A percentile compares a stretch with the other conserved stretches of the same genome.
Evolutionary conservation across 768 basidiomycete genomes (phyloP).

Genomic region (Gelatoporia subvermispora): DNA sequence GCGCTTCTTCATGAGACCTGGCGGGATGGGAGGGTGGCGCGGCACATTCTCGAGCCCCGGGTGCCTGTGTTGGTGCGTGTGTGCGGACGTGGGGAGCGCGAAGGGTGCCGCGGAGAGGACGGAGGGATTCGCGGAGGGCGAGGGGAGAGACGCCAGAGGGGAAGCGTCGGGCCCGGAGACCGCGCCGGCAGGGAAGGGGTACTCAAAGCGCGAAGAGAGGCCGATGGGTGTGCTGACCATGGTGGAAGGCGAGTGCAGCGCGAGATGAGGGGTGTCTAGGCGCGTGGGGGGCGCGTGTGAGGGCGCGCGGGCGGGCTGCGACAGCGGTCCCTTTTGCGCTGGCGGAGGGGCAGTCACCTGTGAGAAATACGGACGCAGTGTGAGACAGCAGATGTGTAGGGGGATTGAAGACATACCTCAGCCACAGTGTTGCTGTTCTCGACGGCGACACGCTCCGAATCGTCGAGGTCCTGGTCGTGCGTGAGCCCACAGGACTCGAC

Average conservation of each 20-base stretch:
- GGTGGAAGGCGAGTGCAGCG: constrained; percentile 24
- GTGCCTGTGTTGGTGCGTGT: constrained; percentile 21
- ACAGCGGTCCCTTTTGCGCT: no score
- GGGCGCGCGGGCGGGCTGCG: neutral
- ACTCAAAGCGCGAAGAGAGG: constrained; percentile 27
- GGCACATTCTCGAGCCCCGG: constrained; percentile 9
- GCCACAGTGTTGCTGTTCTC: constrained; percentile 18
- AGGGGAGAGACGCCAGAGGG: no score
- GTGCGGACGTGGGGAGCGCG: no score
- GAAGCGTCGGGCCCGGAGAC: neutral
- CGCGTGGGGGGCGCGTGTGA: constrained; percentile 11
- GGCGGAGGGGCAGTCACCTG: no score
- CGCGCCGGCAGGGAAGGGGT: constrained; percentile 21
- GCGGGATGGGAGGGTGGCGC: constrained; percentile 18
- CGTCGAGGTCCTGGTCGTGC: constrained; percentile 25
- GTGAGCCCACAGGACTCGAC: constrained; percentile 16
- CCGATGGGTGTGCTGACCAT: constrained; percentile 29
- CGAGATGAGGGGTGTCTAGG: constrained; percentile 16
- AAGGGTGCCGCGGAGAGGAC: no score
- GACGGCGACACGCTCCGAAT: constrained; percentile 17
- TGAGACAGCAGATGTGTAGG: no score
- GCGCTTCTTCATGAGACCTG: constrained; percentile 15
- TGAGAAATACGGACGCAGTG: no score
- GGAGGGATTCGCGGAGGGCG: no score
- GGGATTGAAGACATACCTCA: constrained; percentile 8